A percentile compares a stretch with the other conserved stretches of the same genome.
Evolutionary conservation across 805 yeast genomes (phyloP).

Genomic region (Kazachstania kunashirensis): DNA sequence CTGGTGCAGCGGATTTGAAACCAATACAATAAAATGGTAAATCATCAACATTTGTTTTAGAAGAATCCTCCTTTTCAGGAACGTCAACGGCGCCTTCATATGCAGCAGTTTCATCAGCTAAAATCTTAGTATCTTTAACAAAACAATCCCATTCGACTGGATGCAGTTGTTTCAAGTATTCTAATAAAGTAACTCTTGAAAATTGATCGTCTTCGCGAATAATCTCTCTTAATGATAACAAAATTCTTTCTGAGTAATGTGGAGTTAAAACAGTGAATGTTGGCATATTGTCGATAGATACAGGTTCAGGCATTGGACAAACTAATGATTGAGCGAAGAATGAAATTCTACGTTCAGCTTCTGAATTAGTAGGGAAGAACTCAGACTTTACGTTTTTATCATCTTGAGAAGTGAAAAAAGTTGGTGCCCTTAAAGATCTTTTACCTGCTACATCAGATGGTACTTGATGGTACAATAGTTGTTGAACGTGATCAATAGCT

Average conservation of each 20-base stretch:
- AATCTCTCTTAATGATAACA: slow-evolving; percentile 83
- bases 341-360: slow-evolving; percentile 98
- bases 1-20: slow-evolving; percentile 95
- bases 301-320: slow-evolving; percentile 95
- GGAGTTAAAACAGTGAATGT: slow-evolving; percentile 95
- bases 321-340: slow-evolving; percentile 98
- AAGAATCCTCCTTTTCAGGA: slow-evolving; percentile 49
- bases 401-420: slow-evolving; percentile 95
- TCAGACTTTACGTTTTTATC: slow-evolving; percentile 82
- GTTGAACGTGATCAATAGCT: slow-evolving; percentile 97
- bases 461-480: slow-evolving; percentile 93
- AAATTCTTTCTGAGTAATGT: slow-evolving; percentile 89
- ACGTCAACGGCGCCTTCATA: slow-evolving; percentile 37
- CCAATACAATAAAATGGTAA: slow-evolving; percentile 93
- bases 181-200: slow-evolving; percentile 86
- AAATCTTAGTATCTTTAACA: slow-evolving; percentile 87
- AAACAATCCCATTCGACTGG: slow-evolving; percentile 98
- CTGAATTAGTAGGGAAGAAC: slow-evolving; percentile 92
- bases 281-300: slow-evolving; percentile 99
- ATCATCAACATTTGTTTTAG: slow-evolving; percentile 78
- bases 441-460: slow-evolving; percentile 96
- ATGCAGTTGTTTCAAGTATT: slow-evolving; percentile 87
- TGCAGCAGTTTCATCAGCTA: slow-evolving; percentile 88
- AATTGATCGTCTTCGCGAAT: slow-evolving; percentile 95
- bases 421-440: slow-evolving; percentile 95